Evolutionary conservation across 768 basidiomycete species (phyloP).

Genomic region (Auricularia heimuer): DNA sequence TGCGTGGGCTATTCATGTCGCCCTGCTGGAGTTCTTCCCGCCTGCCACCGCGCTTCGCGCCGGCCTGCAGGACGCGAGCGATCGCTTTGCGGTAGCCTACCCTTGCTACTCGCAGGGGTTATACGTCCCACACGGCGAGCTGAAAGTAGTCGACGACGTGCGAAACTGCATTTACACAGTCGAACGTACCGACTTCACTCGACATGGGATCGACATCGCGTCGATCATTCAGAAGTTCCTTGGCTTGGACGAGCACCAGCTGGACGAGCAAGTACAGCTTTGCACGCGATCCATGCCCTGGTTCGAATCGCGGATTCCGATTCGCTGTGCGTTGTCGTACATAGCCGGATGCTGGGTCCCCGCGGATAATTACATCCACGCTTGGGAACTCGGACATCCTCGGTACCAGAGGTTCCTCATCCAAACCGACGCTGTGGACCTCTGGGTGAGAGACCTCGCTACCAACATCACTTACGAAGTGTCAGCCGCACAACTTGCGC

Average conservation of each 20-base stretch:
- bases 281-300: neutral
- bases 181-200: neutral
- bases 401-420: no score
- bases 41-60: neutral
- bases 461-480: no score
- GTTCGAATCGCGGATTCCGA: neutral
- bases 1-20: no score
- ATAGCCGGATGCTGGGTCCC: no score
- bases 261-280: neutral
- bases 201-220: neutral
- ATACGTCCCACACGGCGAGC: neutral
- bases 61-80: neutral
- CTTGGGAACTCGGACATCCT: no score
- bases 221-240: neutral
- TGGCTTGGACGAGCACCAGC: neutral
- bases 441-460: no score
- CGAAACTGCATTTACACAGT: neutral
- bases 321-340: neutral
- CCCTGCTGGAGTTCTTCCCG: neutral
- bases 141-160: neutral
- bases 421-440: no score
- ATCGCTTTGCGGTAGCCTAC: neutral
- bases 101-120: neutral
- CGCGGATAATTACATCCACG: no score
- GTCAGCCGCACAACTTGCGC: no score